Conservation (phyloP, 2,329 filamentous ascomycete species). For the Trichophyton rubrum region DNA sequence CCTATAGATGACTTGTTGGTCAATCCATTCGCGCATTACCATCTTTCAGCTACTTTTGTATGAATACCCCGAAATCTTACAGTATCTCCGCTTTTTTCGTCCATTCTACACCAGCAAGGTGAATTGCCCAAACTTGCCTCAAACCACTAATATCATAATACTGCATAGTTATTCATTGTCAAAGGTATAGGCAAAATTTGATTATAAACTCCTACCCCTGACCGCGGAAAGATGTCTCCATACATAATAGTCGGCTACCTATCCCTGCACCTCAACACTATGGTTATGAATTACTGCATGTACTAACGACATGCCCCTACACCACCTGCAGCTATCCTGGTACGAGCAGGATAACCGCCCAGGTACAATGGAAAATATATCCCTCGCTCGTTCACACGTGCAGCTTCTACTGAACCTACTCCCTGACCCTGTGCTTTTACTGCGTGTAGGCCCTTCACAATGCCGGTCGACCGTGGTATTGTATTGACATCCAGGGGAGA, state of each 20-base stretch:
- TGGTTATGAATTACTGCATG: neutral
- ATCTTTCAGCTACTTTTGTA: neutral
- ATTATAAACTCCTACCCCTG: neutral
- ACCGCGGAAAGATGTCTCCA: neutral
- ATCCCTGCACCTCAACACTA: neutral
- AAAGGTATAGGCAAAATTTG: neutral
- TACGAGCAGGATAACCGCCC: neutral
- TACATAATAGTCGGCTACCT: neutral
- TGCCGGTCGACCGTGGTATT: neutral
- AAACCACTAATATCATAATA: neutral
- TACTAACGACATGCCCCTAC: neutral
- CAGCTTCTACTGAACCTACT: neutral
- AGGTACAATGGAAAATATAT: neutral
- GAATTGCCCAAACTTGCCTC: neutral
- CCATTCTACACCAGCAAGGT: neutral
- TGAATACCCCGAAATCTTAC: neutral
- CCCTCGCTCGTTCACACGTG: neutral
- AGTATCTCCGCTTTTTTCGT: neutral
- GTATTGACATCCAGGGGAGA: conserved; percentile 44
- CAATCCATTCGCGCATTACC: neutral
- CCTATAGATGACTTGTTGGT: neutral
- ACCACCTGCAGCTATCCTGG: neutral
- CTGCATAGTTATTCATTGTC: neutral
- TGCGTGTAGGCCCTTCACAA: no score
- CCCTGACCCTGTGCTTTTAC: no score